These are phyloP conservation scores for Tephrocybe sp. DNA, from an alignment of 768 basidiomycete species.

Conservation along the genomic window DNA sequence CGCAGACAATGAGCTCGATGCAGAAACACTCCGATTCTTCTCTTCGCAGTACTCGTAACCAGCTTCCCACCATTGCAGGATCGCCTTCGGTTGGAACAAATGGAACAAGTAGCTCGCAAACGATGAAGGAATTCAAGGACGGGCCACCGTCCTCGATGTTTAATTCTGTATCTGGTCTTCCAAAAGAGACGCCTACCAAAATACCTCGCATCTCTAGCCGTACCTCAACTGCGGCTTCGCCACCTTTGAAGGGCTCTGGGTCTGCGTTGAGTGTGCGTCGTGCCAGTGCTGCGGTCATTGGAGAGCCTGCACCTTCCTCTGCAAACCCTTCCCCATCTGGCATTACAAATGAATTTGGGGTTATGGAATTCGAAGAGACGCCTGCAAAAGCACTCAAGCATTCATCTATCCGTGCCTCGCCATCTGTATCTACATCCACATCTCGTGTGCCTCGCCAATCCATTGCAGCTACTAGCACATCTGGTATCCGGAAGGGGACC, in stretches of 20 bases:
- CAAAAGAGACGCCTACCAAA: conserved; percentile 89
- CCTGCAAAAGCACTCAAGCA: conserved; percentile 52
- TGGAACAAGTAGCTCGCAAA: conserved; percentile 45
- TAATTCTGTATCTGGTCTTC: conserved; percentile 50
- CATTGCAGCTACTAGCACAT: conserved; percentile 41
- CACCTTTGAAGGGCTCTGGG: conserved; percentile 58
- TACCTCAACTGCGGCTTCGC: conserved; percentile 73
- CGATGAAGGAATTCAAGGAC: conserved; percentile 56
- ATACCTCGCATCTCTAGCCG: conserved; percentile 92
- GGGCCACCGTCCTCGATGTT: conserved; percentile 46
- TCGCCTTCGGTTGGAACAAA: conserved; percentile 84
- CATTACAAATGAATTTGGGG: conserved; percentile 74
- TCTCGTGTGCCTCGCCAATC: conserved; percentile 71
- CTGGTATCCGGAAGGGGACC: conserved; percentile 62
- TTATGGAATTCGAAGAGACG: conserved; percentile 63
- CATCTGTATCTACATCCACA: conserved; percentile 53
- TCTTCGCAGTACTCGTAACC: conserved; percentile 69
- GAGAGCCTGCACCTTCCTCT: conserved; percentile 48
- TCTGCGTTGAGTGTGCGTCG: conserved; percentile 57
- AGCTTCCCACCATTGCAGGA: conserved; percentile 89
- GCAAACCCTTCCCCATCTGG: conserved; percentile 65
- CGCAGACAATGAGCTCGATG: conserved; percentile 84
- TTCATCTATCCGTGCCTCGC: conserved; percentile 64
- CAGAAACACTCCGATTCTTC: conserved; percentile 86
- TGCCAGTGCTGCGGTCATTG: conserved; percentile 67